Evolutionary conservation across 139 green algal genomes (phyloP).

Genomic region (Pedinophyceae sp.): DNA sequence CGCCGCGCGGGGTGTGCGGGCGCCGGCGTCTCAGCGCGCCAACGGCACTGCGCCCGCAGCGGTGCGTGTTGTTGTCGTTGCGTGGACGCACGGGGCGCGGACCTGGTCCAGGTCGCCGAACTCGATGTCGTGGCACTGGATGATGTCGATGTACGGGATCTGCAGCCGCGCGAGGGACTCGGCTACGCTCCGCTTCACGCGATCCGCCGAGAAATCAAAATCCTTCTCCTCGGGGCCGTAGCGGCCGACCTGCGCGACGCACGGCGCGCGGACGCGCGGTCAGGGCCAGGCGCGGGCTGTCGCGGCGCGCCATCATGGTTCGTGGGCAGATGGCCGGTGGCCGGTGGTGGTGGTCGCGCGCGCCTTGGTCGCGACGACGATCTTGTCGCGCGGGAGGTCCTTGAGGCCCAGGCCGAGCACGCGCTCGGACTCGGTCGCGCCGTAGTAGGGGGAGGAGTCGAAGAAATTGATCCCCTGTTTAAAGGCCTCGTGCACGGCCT

Average conservation of each 20-base stretch:
- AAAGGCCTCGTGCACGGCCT: slow-evolving; percentile 64
- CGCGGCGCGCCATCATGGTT: too few relatives aligned
- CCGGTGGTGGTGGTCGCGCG: too few relatives aligned
- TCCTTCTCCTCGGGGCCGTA: slow-evolving; percentile 73
- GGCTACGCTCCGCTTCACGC: slow-evolving; percentile 48
- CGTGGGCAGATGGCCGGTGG: too few relatives aligned
- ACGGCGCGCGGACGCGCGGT: too few relatives aligned
- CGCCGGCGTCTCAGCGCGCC: too few relatives aligned
- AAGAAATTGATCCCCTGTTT: slow-evolving; percentile 83
- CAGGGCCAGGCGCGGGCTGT: too few relatives aligned
- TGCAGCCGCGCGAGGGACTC: slow-evolving; percentile 62
- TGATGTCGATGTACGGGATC: slow-evolving; percentile 65
- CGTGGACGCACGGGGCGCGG: too few relatives aligned
- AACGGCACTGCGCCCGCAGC: too few relatives aligned
- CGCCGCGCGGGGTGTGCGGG: too few relatives aligned
- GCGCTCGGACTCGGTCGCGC: slow-evolving; percentile 34
- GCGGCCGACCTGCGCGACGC: slow-evolving; percentile 37
- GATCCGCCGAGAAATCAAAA: slow-evolving; percentile 54
- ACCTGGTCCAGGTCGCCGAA: slow-evolving; percentile 71
- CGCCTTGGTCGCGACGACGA: slow-evolving; percentile 76
- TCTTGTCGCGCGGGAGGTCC: slow-evolving; percentile 51
- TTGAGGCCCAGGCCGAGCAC: slow-evolving; percentile 54
- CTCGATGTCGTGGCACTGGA: slow-evolving; percentile 92
- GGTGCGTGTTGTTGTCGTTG: too few relatives aligned
- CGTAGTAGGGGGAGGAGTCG: slow-evolving; percentile 91